Percentiles rank a stretch among this genome's conserved stretches.
phyloP scores from a whole-genome alignment of 345 rosid genomes.

The Boechera stricta region DNA sequence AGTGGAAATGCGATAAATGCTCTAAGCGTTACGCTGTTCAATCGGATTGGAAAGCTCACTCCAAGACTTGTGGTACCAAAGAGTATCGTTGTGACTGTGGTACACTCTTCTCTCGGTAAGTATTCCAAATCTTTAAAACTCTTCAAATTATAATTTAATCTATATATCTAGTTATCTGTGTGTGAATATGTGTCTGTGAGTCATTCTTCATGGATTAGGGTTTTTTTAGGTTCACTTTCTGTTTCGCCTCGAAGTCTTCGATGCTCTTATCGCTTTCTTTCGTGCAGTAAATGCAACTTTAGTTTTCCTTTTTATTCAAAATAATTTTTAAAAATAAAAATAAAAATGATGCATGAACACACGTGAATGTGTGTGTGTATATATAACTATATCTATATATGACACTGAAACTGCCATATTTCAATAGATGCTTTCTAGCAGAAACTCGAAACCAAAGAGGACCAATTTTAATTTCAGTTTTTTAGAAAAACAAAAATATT shows the following conservation, averaged over 20 bases:
- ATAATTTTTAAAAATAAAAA: not conserved
- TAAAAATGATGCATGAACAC: slow-evolving; percentile 36
- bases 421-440: slow-evolving; percentile 47
- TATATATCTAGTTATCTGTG: slow-evolving; percentile 11
- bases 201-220: slow-evolving; percentile 50
- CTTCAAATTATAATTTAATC: slow-evolving; percentile 15
- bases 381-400: slow-evolving; percentile 40
- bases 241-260: slow-evolving; percentile 51
- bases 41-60: slow-evolving; percentile 91
- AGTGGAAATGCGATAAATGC: slow-evolving; percentile 89
- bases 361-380: slow-evolving; percentile 45
- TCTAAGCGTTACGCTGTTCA: slow-evolving; percentile 80
- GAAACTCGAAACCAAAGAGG: slow-evolving; percentile 47
- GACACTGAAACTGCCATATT: slow-evolving; percentile 50
- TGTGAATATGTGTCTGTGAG: slow-evolving; percentile 36
- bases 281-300: slow-evolving; percentile 40
- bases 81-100: slow-evolving; percentile 86
- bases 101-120: slow-evolving; percentile 81
- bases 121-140: slow-evolving; percentile 7
- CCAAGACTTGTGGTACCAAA: slow-evolving; percentile 79
- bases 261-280: slow-evolving; percentile 49
- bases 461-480: slow-evolving; percentile 33
- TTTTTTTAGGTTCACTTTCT: slow-evolving; percentile 48
- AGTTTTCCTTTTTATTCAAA: not conserved
- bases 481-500: not conserved